Evolutionary conservation across 1,284 basidiomycete genomes (phyloP), one percentile per base, ranked within the genome.

Genomic region (Fistulina hepatica): DNA sequence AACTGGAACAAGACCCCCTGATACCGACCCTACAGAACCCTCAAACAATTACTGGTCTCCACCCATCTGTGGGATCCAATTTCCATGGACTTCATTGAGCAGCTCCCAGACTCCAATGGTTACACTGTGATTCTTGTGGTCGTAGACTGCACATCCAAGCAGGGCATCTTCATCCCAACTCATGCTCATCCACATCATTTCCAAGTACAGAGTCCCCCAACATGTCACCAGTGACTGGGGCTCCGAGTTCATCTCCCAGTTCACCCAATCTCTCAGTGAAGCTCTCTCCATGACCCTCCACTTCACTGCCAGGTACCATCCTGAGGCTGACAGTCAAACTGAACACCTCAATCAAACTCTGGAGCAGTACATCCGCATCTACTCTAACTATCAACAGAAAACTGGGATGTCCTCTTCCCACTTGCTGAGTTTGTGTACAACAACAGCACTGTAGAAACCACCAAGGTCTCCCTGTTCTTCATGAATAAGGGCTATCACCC

Each of bases 381-480:
- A 30, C 27, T n/a, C n/a, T n/a, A n/a, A n/a, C n/a, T n/a, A n/a
- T n/a, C n/a, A n/a, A n/a, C n/a, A n/a, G 46, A 56, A 44, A 46
- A 65, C 41, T 69, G 64, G 66, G 35, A 41, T 0, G 31, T 47
- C 0, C 47, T 54, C 2, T 52, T 69, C 0, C 56, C 58, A 0
- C 25, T 62, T 0, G 61, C 61, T 0, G 57, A 63, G 41, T 68
- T 67, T 40, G 47, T 52, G 0, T 61, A 58, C 46, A 67, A 67
- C 48, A 64, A 64, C n/a, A n/a, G n/a, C n/a, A n/a, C n/a, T n/a
- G n/a, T n/a, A n/a, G n/a, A n/a, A n/a, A n/a, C n/a, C n/a, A n/a
- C n/a, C n/a, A n/a, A n/a, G n/a, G n/a, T n/a, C n/a, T n/a, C n/a
- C n/a, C n/a, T n/a, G n/a, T n/a, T n/a, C n/a, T n/a, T n/a, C n/a